Evolutionary conservation across 352 stramenopile species (phyloP).

Genomic region (Globisporangium ultimum): DNA sequence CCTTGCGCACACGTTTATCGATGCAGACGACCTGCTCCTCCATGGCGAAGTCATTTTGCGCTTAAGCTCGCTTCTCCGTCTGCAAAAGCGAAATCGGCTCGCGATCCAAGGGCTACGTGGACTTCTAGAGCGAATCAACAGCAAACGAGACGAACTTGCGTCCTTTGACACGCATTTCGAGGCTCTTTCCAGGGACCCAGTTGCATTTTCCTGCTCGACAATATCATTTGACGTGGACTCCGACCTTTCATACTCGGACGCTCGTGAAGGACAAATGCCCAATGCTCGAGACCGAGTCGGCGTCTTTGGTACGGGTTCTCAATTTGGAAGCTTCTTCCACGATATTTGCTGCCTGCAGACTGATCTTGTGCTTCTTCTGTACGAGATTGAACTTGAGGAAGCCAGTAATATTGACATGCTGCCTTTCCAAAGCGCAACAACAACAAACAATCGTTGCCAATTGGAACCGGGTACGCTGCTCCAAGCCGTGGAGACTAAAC

Average conservation of each 20-base stretch:
- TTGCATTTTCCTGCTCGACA: conserved; percentile 27
- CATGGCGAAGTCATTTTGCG: conserved; percentile 40
- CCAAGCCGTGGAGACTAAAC: conserved; percentile 19
- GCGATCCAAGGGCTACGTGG: conserved; percentile 33
- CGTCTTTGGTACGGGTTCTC: conserved; percentile 49
- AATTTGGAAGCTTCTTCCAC: conserved; percentile 45
- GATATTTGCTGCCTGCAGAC: conserved; percentile 58
- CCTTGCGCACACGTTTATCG: conserved; percentile 24
- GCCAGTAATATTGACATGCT: conserved; percentile 26
- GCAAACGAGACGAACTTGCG: conserved; percentile 35
- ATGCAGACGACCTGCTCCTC: conserved; percentile 56
- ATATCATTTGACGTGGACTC: conserved; percentile 27
- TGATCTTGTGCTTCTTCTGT: conserved; percentile 47
- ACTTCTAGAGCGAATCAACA: conserved; percentile 33
- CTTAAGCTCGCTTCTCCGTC: conserved; percentile 32
- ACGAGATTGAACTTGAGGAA: conserved; percentile 52
- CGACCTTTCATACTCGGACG: conserved; percentile 13
- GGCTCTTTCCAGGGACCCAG: background rate
- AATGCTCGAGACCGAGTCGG: conserved; percentile 32
- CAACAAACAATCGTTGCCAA: background rate
- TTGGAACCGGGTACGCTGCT: conserved; percentile 12
- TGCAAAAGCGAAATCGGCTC: conserved; percentile 22
- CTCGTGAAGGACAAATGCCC: background rate
- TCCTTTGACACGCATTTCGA: conserved; percentile 32
- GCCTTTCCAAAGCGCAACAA: background rate